Evolutionary conservation across 257 asterid species (phyloP).

Genomic region (Pogostemon cablin): DNA sequence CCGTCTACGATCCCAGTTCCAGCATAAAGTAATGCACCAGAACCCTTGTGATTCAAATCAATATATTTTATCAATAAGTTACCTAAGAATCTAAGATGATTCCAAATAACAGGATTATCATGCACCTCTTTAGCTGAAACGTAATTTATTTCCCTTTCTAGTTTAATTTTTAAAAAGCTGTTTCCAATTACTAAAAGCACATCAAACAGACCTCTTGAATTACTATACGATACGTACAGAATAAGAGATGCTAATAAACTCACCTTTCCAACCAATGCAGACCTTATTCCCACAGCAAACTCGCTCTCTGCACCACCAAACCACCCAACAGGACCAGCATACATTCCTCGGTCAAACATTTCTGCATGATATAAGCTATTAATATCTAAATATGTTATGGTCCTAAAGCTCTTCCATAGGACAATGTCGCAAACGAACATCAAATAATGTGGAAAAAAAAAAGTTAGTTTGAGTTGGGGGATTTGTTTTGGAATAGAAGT

Average conservation of each 20-base stretch:
- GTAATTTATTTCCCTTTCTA: not conserved
- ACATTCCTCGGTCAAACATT: constrained; percentile 96
- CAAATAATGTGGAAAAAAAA: not conserved
- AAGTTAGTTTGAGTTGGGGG: no score
- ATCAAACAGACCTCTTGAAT: not conserved
- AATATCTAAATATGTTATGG: not conserved
- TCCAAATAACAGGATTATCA: constrained; percentile 14
- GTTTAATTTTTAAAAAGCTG: not conserved
- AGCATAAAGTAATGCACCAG: constrained; percentile 83
- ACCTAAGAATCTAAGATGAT: not conserved
- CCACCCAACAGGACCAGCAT: constrained; percentile 99
- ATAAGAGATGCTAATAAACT: constrained; percentile 30
- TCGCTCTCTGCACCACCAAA: constrained; percentile 96
- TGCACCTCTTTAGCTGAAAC: not conserved
- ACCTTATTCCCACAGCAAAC: constrained; percentile 97
- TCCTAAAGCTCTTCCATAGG: constrained; percentile 17
- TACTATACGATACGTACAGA: not conserved
- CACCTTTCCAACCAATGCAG: constrained; percentile 92
- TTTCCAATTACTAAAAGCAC: constrained; percentile 1
- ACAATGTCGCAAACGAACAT: not conserved
- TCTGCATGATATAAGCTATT: constrained; percentile 49
- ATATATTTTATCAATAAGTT: constrained; percentile 22
- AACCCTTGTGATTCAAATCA: constrained; percentile 48
- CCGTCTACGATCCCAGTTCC: constrained; percentile 95
- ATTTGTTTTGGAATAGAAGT: no score